These are phyloP conservation scores for Fomitopsis palustris DNA, from an alignment of 1,284 basidiomycete species.

Conservation along the genomic window DNA sequence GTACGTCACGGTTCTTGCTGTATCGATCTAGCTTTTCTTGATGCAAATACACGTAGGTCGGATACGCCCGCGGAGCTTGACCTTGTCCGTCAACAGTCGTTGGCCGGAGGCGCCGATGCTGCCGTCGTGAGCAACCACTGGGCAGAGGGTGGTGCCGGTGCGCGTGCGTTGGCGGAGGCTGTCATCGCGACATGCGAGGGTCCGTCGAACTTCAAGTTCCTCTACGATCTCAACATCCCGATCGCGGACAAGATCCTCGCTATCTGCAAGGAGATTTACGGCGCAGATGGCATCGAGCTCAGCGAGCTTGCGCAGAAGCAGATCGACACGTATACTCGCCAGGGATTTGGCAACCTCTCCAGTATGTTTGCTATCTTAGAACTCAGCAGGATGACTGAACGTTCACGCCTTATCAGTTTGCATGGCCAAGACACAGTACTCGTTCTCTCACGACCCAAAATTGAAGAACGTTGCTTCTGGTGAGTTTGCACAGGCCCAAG, in stretches of 20 bases:
- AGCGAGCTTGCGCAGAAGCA: conserved; percentile 83
- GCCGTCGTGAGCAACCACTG: conserved; percentile 97
- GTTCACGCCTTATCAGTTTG: conserved; percentile 55
- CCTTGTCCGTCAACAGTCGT: conserved; percentile 78
- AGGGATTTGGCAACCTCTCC: conserved; percentile 80
- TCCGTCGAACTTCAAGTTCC: conserved; percentile 82
- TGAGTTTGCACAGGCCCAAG: conserved; percentile 9
- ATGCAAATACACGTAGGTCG: conserved; percentile 52
- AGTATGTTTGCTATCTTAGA: conserved; percentile 47
- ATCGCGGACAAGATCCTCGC: conserved; percentile 87
- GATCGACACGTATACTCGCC: conserved; percentile 88
- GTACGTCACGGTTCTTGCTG: conserved; percentile 44
- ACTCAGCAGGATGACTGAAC: neutral
- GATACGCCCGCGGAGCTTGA: conserved; percentile 91
- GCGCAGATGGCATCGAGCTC: conserved; percentile 85
- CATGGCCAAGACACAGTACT: conserved; percentile 99
- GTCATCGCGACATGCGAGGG: conserved; percentile 84
- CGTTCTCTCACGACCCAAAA: conserved; percentile 92
- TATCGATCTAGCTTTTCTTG: conserved; percentile 3
- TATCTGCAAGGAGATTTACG: conserved; percentile 89
- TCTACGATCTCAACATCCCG: conserved; percentile 82
- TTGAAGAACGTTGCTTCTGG: conserved; percentile 85
- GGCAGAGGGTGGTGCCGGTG: conserved; percentile 91
- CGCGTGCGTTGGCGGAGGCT: conserved; percentile 83
- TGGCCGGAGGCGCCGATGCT: conserved; percentile 89